These are phyloP conservation scores for Plasmodium adleri DNA, from an alignment of 169 alveolate species.

Conservation along the genomic window DNA sequence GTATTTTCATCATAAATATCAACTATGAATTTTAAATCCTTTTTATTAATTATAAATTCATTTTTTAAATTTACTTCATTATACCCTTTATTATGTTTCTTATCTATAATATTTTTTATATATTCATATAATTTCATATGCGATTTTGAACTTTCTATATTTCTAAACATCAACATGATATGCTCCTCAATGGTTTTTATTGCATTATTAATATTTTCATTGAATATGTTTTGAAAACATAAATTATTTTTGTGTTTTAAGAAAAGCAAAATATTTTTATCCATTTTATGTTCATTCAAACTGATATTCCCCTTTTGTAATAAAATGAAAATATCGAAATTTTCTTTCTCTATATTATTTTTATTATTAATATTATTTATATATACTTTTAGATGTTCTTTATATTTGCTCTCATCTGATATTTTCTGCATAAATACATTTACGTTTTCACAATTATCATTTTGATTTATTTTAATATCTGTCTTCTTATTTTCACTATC, in stretches of 20 bases:
- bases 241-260: slow-evolving; percentile 13
- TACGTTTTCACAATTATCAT: neutral
- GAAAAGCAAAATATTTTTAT: slow-evolving; percentile 15
- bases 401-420: neutral
- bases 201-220: slow-evolving; percentile 1
- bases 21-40: slow-evolving; percentile 41
- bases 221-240: slow-evolving; percentile 5
- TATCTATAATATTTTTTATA: slow-evolving; percentile 44
- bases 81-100: slow-evolving; percentile 6
- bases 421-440: neutral
- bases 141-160: slow-evolving; percentile 58
- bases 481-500: slow-evolving; percentile 5
- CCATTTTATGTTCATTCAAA: slow-evolving; percentile 31
- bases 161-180: slow-evolving; percentile 27
- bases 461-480: neutral
- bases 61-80: slow-evolving; percentile 19
- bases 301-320: slow-evolving; percentile 24
- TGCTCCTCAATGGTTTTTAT: slow-evolving; percentile 33
- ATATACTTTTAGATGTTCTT: neutral
- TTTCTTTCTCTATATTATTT: slow-evolving; percentile 36
- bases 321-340: slow-evolving; percentile 41
- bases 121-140: slow-evolving; percentile 66
- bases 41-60: slow-evolving; percentile 52
- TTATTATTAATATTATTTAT: slow-evolving; percentile 35
- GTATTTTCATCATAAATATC: slow-evolving; percentile 73